Conservation (phyloP, 2,329 filamentous ascomycete species). For the Hysterium pulicare region DNA sequence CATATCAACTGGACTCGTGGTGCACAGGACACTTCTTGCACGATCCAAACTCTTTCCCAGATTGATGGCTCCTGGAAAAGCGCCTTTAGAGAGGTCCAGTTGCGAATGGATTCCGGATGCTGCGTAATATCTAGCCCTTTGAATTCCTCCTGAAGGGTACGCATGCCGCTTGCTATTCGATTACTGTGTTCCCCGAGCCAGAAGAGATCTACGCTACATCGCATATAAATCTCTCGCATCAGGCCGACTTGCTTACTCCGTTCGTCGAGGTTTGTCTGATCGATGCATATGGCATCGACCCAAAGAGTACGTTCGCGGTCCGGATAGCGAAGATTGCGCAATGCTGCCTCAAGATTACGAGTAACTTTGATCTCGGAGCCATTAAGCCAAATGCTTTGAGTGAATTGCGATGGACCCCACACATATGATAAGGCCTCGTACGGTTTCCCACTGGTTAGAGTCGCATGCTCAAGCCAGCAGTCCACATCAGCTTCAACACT, state of each 20-base stretch:
- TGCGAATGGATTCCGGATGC: background rate
- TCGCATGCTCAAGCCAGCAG: background rate
- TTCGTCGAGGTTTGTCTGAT: slow-evolving; percentile 8
- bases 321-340: background rate
- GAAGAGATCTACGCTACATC: slow-evolving; percentile 1
- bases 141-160: background rate
- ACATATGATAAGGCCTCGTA: slow-evolving; percentile 7
- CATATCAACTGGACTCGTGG: slow-evolving; percentile 1
- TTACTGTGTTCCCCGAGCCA: slow-evolving; percentile 5
- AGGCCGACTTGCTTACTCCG: slow-evolving; percentile 6
- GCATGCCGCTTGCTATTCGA: background rate
- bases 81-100: background rate
- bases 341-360: background rate
- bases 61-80: background rate
- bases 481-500: background rate
- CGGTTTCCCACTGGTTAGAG: background rate
- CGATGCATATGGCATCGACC: slow-evolving; percentile 12
- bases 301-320: slow-evolving; percentile 2
- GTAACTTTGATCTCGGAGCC: background rate
- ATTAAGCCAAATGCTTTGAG: background rate
- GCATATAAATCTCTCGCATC: slow-evolving; percentile 9
- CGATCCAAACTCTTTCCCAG: slow-evolving; percentile 4
- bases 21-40: slow-evolving; percentile 4
- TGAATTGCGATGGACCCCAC: slow-evolving; percentile 3
- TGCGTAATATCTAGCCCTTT: background rate